These are phyloP conservation scores for Hypomyces perniciosus DNA, from an alignment of 2,329 filamentous ascomycete species.

Conservation along the genomic window DNA sequence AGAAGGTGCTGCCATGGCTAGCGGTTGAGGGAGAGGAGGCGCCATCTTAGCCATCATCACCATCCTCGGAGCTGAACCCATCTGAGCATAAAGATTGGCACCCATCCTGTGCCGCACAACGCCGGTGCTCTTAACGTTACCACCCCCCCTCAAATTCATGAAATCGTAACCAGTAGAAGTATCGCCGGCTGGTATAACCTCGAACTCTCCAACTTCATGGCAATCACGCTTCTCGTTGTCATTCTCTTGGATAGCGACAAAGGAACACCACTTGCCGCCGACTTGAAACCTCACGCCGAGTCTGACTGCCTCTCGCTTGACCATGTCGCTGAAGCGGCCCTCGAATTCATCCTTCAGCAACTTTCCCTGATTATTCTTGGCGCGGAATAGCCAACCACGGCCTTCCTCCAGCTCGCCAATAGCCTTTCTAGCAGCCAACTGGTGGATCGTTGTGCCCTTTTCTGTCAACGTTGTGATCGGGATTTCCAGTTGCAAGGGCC, in stretches of 20 bases:
- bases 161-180: no score
- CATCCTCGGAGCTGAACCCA: no score
- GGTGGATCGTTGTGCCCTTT: slow-evolving; percentile 55
- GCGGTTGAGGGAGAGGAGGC: no score
- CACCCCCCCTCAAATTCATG: no score
- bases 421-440: slow-evolving; percentile 63
- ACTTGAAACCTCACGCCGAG: slow-evolving; percentile 63
- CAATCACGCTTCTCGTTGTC: neutral
- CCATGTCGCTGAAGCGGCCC: slow-evolving; percentile 51
- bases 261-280: slow-evolving; percentile 64
- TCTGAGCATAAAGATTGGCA: no score
- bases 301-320: slow-evolving; percentile 59
- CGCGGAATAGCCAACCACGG: slow-evolving; percentile 57
- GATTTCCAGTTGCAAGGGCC: slow-evolving; percentile 58
- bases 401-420: slow-evolving; percentile 64
- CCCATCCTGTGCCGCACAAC: no score
- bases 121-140: no score
- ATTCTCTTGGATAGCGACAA: slow-evolving; percentile 57
- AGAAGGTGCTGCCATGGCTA: no score
- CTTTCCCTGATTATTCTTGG: slow-evolving; percentile 38
- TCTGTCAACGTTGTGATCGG: slow-evolving; percentile 47
- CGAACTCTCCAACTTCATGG: neutral
- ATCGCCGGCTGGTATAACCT: neutral
- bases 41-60: no score
- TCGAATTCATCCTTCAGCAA: slow-evolving; percentile 41